Conservation (phyloP, 2,329 filamentous ascomycete genomes). For the Aspergillus nomiae region DNA sequence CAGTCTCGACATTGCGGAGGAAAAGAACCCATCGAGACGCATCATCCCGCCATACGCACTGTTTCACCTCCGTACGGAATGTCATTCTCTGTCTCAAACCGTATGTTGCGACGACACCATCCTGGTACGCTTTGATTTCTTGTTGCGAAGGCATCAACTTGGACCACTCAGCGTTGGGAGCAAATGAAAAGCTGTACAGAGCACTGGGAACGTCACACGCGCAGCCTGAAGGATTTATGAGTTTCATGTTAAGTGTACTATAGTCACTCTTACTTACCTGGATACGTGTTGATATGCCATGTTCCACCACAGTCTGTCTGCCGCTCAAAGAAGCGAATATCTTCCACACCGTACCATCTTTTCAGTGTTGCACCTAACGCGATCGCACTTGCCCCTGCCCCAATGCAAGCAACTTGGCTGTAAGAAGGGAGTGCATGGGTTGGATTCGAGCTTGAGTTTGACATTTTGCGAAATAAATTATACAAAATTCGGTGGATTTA, state of each 20-base stretch:
- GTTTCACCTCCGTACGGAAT: constrained; percentile 4
- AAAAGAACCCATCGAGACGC: constrained; percentile 50
- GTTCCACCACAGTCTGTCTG: constrained; percentile 60
- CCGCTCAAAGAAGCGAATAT: constrained; percentile 62
- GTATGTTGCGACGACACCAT: constrained; percentile 52
- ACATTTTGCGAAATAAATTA: no score
- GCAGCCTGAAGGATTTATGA: no score
- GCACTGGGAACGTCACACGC: no score
- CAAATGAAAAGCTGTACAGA: constrained; percentile 52
- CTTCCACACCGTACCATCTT: constrained; percentile 58
- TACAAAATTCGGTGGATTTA: no score
- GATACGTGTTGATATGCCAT: constrained; percentile 65
- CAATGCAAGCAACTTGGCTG: constrained; percentile 3
- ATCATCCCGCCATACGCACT: constrained; percentile 52
- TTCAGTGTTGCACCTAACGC: constrained; percentile 61
- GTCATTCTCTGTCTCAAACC: not conserved
- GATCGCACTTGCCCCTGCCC: constrained; percentile 44
- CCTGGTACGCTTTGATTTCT: constrained; percentile 55
- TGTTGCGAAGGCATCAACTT: constrained; percentile 49
- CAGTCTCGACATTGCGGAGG: constrained; percentile 27
- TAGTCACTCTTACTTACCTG: constrained; percentile 41
- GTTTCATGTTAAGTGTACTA: constrained; percentile 34
- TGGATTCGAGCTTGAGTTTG: no score
- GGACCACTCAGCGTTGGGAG: constrained; percentile 54
- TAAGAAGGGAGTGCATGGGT: no score